A percentile compares a stretch with the other conserved stretches of the same genome.
These are phyloP conservation scores for Ophiostoma ulmi DNA, from an alignment of 2,329 filamentous ascomycete genomes.

Conservation along the genomic window DNA sequence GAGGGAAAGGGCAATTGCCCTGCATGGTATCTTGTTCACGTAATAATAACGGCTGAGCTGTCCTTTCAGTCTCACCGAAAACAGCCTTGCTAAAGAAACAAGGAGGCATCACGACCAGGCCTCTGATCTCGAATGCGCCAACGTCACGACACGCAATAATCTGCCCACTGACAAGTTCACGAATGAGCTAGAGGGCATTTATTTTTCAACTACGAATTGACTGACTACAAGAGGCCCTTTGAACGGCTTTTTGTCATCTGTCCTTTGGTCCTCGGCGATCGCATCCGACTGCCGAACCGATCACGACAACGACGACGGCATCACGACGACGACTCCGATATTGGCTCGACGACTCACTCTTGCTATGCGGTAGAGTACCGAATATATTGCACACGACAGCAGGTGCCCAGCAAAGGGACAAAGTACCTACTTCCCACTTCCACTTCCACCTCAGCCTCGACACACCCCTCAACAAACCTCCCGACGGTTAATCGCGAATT, in stretches of 20 bases:
- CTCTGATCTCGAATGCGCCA: constrained; percentile 1
- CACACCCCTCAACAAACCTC: not conserved
- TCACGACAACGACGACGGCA: not conserved
- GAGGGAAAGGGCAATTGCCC: constrained; percentile 12
- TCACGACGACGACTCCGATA: not conserved
- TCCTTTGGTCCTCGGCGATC: not conserved
- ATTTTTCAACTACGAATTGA: not conserved
- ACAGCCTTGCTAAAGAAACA: constrained; percentile 3
- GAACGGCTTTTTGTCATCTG: not conserved
- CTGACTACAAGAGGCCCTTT: not conserved
- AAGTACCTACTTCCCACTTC: not conserved
- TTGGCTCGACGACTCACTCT: not conserved
- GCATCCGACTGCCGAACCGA: not conserved
- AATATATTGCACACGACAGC: not conserved
- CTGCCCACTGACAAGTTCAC: not conserved
- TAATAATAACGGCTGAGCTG: constrained; percentile 23
- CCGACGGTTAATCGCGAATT: not conserved
- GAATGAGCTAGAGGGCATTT: not conserved
- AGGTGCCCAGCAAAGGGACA: not conserved
- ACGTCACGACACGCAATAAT: not conserved
- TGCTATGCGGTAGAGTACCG: not conserved
- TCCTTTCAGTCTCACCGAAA: constrained; percentile 22
- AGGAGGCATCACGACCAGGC: not conserved
- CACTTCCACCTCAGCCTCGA: not conserved
- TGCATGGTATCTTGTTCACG: not conserved